These are phyloP conservation scores for Colletotrichum tabaci DNA, from an alignment of 2,329 filamentous ascomycete species.

Conservation along the genomic window DNA sequence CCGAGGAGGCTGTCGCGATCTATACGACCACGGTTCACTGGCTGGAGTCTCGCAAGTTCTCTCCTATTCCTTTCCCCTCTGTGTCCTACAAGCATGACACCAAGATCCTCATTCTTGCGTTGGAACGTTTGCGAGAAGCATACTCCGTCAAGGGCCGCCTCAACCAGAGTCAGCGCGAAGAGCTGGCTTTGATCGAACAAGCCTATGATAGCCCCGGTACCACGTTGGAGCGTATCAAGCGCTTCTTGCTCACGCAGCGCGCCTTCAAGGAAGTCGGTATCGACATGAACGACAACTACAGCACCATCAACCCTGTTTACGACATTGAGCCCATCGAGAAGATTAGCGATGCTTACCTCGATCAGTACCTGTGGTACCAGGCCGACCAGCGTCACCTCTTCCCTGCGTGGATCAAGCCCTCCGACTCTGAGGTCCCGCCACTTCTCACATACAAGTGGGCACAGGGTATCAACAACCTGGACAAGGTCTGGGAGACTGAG, in stretches of 20 bases:
- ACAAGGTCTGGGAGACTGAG: constrained; percentile 93
- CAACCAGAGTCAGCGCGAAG: constrained; percentile 97
- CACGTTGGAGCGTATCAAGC: constrained; percentile 95
- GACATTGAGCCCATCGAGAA: constrained; percentile 99
- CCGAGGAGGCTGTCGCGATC: constrained; percentile 97
- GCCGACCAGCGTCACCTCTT: constrained; percentile 97
- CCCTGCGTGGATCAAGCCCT: constrained; percentile 99
- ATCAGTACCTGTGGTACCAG: constrained; percentile 99
- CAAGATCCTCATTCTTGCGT: constrained; percentile 95
- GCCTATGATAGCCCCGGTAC: constrained; percentile 98
- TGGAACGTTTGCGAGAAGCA: constrained; percentile 93
- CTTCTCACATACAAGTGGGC: constrained; percentile 98
- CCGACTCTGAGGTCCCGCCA: constrained; percentile 96
- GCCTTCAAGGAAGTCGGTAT: constrained; percentile 99
- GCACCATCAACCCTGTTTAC: constrained; percentile 98
- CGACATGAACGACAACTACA: constrained; percentile 99
- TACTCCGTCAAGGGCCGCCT: constrained; percentile 98
- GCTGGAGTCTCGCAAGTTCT: constrained; percentile 98
- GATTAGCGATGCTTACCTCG: constrained; percentile 98
- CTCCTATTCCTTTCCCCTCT: constrained; percentile 97
- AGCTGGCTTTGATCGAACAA: constrained; percentile 96
- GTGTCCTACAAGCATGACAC: constrained; percentile 99
- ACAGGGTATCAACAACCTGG: constrained; percentile 98
- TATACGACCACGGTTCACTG: constrained; percentile 99
- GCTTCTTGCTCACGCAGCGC: constrained; percentile 94